Percentiles rank a stretch among this genome's conserved stretches.
These are phyloP conservation scores for Aspergillus novofumigatus DNA, from an alignment of 2,329 filamentous ascomycete species.

Conservation along the genomic window DNA sequence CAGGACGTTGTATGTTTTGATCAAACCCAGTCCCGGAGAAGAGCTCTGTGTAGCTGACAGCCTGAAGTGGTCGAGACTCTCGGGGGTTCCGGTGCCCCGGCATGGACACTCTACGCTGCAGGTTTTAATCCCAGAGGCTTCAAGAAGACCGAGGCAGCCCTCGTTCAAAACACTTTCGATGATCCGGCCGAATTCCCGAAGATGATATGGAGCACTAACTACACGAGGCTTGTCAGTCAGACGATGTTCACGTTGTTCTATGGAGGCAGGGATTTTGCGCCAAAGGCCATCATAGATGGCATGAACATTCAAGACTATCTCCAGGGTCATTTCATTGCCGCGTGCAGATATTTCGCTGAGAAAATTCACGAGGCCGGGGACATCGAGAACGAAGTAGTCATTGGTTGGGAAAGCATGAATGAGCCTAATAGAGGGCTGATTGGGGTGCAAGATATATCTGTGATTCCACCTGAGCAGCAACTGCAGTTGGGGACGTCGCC, in stretches of 20 bases:
- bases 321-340: conserved; percentile 76
- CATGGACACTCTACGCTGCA: conserved; percentile 96
- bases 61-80: conserved; percentile 81
- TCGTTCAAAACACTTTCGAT: conserved; percentile 91
- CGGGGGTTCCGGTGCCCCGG: conserved; percentile 92
- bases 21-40: background rate
- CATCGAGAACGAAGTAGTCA: conserved; percentile 77
- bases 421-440: conserved; percentile 88
- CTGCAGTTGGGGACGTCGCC: conserved; percentile 90
- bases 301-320: conserved; percentile 96
- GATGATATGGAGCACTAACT: conserved; percentile 99
- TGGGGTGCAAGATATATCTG: conserved; percentile 74
- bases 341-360: conserved; percentile 74
- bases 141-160: conserved; percentile 78
- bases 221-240: conserved; percentile 77
- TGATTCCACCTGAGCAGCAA: conserved; percentile 80
- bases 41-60: conserved; percentile 23
- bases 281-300: conserved; percentile 91
- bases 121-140: conserved; percentile 86
- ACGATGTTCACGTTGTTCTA: conserved; percentile 96
- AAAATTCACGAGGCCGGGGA: conserved; percentile 87
- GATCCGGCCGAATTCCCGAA: conserved; percentile 85
- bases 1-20: conserved; percentile 78
- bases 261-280: conserved; percentile 83
- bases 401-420: conserved; percentile 96